A percentile compares a stretch with the other conserved stretches of the same genome.
These are phyloP conservation scores for Annulohypoxylon bovei DNA, from an alignment of 495 filamentous ascomycete species.

Conservation along the genomic window DNA sequence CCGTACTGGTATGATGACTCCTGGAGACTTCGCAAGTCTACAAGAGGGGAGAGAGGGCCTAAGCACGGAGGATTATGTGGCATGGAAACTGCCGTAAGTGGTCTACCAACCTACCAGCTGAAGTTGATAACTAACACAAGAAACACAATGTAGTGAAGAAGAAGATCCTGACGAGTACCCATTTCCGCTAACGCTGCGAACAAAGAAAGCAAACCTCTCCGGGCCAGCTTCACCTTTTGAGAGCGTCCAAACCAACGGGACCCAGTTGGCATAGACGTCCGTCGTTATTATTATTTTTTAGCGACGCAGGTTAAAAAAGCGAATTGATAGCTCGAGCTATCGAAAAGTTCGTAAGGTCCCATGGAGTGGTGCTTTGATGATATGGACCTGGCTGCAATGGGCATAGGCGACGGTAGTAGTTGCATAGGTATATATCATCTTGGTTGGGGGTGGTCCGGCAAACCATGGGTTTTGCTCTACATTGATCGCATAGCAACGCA, in stretches of 20 bases:
- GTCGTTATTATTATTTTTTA: neutral
- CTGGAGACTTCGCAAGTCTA: slow-evolving; percentile 94
- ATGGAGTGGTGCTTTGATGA: neutral
- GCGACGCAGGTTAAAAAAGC: neutral
- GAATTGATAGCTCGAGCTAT: neutral
- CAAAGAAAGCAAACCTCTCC: slow-evolving; percentile 50
- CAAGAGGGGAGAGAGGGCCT: slow-evolving; percentile 94
- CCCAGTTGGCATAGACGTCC: slow-evolving; percentile 3
- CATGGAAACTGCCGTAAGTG: slow-evolving; percentile 97
- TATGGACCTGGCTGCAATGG: neutral
- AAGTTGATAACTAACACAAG: slow-evolving; percentile 13
- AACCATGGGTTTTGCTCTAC: slow-evolving; percentile 24
- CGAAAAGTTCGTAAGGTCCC: neutral
- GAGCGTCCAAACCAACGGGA: slow-evolving; percentile 54
- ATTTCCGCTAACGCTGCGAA: slow-evolving; percentile 84
- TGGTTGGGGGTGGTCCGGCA: neutral
- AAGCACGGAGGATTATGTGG: slow-evolving; percentile 95
- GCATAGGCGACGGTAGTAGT: neutral
- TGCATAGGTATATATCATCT: slow-evolving; percentile 18
- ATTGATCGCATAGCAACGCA: slow-evolving; percentile 39
- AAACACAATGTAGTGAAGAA: slow-evolving; percentile 74
- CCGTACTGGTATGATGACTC: slow-evolving; percentile 97
- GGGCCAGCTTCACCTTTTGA: slow-evolving; percentile 52
- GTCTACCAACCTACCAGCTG: slow-evolving; percentile 4
- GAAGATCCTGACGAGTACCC: slow-evolving; percentile 94